Base-by-base conservation (phyloP, 2,329 filamentous ascomycete genomes). In the Tolypocladium tropicale region DNA sequence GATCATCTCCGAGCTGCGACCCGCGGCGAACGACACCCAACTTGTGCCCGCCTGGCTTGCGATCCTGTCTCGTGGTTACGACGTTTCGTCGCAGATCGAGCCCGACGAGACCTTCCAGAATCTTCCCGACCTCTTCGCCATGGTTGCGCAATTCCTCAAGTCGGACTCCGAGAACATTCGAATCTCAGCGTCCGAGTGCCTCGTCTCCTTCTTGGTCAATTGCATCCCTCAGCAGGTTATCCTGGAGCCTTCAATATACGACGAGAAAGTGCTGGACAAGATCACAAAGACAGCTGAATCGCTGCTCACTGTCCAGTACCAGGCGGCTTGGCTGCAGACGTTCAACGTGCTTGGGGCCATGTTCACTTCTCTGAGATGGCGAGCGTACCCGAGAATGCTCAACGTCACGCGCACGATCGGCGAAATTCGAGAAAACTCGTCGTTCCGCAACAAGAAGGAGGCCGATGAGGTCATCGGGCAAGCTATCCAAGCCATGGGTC, bases 41-140 rank as follows among this genome's bases (percentile, higher is more conserved):
- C 81, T 99, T 34, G 83, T 97, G 4, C 94, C 94, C 1, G 89
- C 94, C 0, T 99, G 94, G 94, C 90, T 99, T 64, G 94, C 94
- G 14, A 94, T 99, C 55, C 74, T 99, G 25, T 96, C 93, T 14
- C 80, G 94, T 70, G 94, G 92, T 7, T 97, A 96, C 71, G 92
- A 96, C 68, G 91, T 97, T 6, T 90, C 90, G 6, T 88, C 91
- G 1, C 90, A 96, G 68, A 80, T 96, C 54, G 86, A 90, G 62
- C 87, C 92, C 2, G 88, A 95, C 55, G 91, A 96, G 55, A 96
- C 92, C 0, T 97, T 97, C 67, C 83, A 88, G 67, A 95, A 94
- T 64, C 75, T 99, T 3, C 92, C 94, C 0, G 86, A 88, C 33
- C 76, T 97, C 0, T 96, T 97, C 70, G 78, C 78, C 55, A 81